phyloP scores from a whole-genome alignment of 345 rosid species.

The Erysimum cheiranthoides region DNA sequence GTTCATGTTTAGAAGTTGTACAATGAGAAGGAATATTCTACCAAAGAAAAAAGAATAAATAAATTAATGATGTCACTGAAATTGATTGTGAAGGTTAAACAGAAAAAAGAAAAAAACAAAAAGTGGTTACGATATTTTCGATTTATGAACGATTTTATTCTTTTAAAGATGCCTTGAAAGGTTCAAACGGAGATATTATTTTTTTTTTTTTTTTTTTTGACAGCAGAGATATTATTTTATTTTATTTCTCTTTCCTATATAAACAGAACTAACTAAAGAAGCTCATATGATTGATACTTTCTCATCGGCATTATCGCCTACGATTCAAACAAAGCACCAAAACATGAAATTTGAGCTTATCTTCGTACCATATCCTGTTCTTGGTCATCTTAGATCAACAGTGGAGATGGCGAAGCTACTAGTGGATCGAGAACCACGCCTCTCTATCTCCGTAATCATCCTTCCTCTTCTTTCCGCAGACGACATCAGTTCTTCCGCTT shows the following conservation, averaged over 20 bases:
- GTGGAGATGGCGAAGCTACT: constrained; percentile 53
- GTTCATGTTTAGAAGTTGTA: no score
- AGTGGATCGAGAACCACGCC: constrained; percentile 33
- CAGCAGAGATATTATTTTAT: background rate
- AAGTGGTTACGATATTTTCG: no score
- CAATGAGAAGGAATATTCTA: no score
- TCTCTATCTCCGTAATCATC: constrained; percentile 49
- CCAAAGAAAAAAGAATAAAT: no score
- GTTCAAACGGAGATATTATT: background rate
- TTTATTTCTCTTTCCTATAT: background rate
- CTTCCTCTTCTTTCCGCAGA: constrained; percentile 18
- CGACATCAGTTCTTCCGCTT: constrained; percentile 26
- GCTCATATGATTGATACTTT: background rate
- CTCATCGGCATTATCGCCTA: background rate
- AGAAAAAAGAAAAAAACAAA: no score
- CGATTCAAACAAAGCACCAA: background rate
- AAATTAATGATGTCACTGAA: no score
- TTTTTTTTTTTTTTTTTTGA: no score
- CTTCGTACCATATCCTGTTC: constrained; percentile 49
- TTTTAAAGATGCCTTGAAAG: background rate
- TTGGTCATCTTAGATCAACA: constrained; percentile 50
- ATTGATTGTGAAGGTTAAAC: no score
- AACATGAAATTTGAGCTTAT: constrained; percentile 50
- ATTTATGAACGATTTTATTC: background rate
- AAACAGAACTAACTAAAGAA: background rate